Evolutionary conservation across 2,329 filamentous ascomycete species (phyloP).

Genomic region (Alternaria sp.): DNA sequence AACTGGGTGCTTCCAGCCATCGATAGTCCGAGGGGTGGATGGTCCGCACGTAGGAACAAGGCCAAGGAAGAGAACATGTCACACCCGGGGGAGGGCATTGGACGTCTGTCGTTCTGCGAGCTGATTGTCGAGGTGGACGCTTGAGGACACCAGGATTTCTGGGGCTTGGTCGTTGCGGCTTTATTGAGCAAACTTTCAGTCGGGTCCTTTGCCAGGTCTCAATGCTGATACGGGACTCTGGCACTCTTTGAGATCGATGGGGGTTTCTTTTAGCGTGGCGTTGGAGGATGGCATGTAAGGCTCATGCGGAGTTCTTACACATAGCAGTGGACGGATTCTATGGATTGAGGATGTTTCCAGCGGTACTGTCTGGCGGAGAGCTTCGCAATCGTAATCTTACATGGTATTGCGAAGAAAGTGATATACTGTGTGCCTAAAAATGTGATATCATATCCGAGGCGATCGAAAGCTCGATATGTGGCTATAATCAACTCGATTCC

Average conservation of each 20-base stretch:
- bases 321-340: background rate
- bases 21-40: slow-evolving; percentile 13
- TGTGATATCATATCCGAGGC: too few species aligned
- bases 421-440: background rate
- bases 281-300: background rate
- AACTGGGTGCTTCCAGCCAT: slow-evolving; percentile 42
- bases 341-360: background rate
- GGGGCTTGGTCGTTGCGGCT: background rate
- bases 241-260: background rate
- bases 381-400: background rate
- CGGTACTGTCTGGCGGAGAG: too few species aligned
- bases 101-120: slow-evolving; percentile 9
- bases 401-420: background rate
- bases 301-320: background rate
- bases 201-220: background rate
- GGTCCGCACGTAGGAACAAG: background rate
- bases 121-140: slow-evolving; percentile 9
- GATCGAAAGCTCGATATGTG: too few species aligned
- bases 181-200: background rate
- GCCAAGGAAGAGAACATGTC: background rate
- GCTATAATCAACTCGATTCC: too few species aligned
- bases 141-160: background rate
- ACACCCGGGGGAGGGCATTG: slow-evolving; percentile 25
- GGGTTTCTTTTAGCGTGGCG: too few species aligned
- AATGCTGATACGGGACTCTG: background rate